phyloP scores from a whole-genome alignment of 306 rosid species.

The Prunus dulcis region DNA sequence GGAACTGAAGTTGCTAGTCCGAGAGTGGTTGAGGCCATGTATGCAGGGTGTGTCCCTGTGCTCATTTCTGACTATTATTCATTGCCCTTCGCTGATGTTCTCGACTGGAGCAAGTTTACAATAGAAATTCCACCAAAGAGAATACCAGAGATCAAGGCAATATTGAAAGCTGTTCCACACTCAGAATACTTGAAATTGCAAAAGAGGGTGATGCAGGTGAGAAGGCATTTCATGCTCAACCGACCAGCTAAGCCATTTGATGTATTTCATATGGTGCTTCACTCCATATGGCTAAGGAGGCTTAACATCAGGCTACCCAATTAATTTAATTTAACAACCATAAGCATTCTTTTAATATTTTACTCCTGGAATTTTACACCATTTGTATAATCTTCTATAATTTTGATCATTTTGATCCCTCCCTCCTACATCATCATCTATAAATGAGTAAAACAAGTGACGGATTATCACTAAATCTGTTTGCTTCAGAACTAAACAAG shows the following conservation, averaged over 20 bases:
- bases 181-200: slow-evolving; percentile 24
- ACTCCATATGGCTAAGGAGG: slow-evolving; percentile 45
- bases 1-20: slow-evolving; percentile 45
- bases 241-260: slow-evolving; percentile 41
- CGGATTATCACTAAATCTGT: neutral
- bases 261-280: slow-evolving; percentile 39
- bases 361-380: neutral
- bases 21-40: slow-evolving; percentile 42
- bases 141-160: slow-evolving; percentile 35
- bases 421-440: neutral
- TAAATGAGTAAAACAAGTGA: neutral
- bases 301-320: slow-evolving; percentile 27
- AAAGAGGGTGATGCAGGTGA: slow-evolving; percentile 31
- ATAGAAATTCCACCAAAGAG: slow-evolving; percentile 25
- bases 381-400: neutral
- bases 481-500: neutral
- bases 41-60: slow-evolving; percentile 39
- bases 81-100: slow-evolving; percentile 34
- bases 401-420: neutral
- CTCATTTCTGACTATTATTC: slow-evolving; percentile 29
- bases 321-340: neutral
- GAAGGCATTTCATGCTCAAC: slow-evolving; percentile 38
- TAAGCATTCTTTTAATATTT: neutral
- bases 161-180: slow-evolving; percentile 24
- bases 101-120: slow-evolving; percentile 39